Conservation (phyloP, 257 asterid genomes). For the Solanum habrochaites region DNA sequence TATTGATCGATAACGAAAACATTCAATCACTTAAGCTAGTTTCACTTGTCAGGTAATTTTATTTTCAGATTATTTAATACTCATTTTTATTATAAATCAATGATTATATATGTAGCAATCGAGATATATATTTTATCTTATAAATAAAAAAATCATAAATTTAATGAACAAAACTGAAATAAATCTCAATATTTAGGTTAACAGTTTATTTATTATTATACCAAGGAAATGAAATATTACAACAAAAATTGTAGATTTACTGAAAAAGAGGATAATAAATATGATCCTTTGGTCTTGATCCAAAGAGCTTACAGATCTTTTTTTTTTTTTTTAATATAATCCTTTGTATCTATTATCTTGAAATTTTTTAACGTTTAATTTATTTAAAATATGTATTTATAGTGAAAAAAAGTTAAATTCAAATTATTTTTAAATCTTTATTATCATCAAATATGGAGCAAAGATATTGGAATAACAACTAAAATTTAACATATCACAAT, state of each 20-base stretch:
- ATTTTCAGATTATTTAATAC: neutral
- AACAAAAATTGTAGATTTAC: neutral
- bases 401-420: no score
- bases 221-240: neutral
- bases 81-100: neutral
- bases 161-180: neutral
- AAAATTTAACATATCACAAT: no score
- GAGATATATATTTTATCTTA: neutral
- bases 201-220: neutral
- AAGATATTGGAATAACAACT: no score
- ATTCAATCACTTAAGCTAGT: neutral
- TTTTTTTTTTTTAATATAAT: no score
- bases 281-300: neutral
- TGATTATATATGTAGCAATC: neutral
- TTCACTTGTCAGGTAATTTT: neutral
- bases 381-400: no score
- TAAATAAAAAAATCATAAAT: neutral
- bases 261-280: neutral
- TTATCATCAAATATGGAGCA: no score
- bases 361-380: no score
- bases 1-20: neutral
- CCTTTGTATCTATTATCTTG: neutral
- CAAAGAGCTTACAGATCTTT: neutral
- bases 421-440: neutral
- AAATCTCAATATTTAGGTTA: neutral